Evolutionary conservation across 139 green algal species (phyloP), one percentile per base, ranked within the genome.

Genomic region (Micromonas commoda): DNA sequence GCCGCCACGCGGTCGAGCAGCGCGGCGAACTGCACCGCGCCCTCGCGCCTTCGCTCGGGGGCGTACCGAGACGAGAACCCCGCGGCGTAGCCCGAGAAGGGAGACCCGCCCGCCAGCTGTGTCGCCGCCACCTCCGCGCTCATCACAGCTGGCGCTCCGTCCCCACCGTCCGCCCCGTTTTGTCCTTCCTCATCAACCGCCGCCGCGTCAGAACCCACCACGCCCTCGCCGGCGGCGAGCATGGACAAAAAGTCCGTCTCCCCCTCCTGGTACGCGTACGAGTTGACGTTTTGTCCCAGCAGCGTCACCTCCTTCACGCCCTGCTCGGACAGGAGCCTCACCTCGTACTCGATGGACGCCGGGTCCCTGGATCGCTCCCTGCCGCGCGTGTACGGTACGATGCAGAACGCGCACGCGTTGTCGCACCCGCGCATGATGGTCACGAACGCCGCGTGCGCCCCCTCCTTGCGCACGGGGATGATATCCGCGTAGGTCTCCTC

Each of bases 401-500:
- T 93, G 82, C 95, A 99, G 88, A 98, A 99, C 26, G 91, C 93
- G 89, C 95, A 99, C 65, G 88, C 89, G 68, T 99, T 95, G 81
- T 99, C 97, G 91, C 95, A 99, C 64, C 95, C 95, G 78, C 97
- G 96, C 76, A 98, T 98, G n/a, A 96, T 91, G 84, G 98, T 99
- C 37, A 99, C 95, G 93, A 95, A 99, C 21, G 95, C 95, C 0
- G 91, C 96, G 61, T 97, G 80, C 77, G 90, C 80, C 19, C 86
- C 92, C 78, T 85, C 84, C 31, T 93, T 85, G 5, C 94, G 91
- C 26, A 86, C 85, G 4, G 93, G 85, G 71, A 98, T 93, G 80
- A 98, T 93, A 85, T 99, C 95, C 63, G 83, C 51, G 33, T 91
- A 80, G n/a, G 93, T 88, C 13, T 89, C 82, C 33, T 97, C n/a